A percentile compares a stretch with the other conserved stretches of the same genome.
Conservation (phyloP, 257 asterid genomes). For the Scutellaria barbata region DNA sequence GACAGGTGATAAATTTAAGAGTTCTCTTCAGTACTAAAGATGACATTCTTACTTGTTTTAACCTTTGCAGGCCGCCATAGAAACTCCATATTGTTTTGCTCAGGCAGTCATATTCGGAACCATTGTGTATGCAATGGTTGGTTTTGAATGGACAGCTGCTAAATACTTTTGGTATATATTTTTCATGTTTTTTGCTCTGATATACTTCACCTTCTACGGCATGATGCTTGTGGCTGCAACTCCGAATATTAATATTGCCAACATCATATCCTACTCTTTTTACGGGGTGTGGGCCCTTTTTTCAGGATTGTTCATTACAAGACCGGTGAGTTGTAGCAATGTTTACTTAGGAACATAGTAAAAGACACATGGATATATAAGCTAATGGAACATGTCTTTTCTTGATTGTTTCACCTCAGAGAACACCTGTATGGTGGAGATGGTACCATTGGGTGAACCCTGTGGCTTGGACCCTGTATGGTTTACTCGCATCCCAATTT, state of each 20-base stretch:
- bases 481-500: slow-evolving; percentile 34
- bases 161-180: slow-evolving; percentile 41
- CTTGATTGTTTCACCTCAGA: slow-evolving; percentile 6
- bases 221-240: slow-evolving; percentile 39
- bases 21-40: background rate
- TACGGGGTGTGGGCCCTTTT: slow-evolving; percentile 40
- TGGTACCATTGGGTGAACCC: slow-evolving; percentile 44
- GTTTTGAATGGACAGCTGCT: slow-evolving; percentile 42
- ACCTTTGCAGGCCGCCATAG: slow-evolving; percentile 35
- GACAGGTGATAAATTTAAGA: slow-evolving; percentile 37
- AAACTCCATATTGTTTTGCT: slow-evolving; percentile 40
- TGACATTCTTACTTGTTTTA: background rate
- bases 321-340: slow-evolving; percentile 35
- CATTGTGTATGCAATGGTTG: slow-evolving; percentile 47
- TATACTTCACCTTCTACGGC: slow-evolving; percentile 41
- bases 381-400: background rate
- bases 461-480: slow-evolving; percentile 41
- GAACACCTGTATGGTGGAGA: slow-evolving; percentile 46
- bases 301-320: slow-evolving; percentile 36
- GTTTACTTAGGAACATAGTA: background rate
- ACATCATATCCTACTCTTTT: slow-evolving; percentile 25
- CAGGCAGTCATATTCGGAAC: slow-evolving; percentile 38
- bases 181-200: slow-evolving; percentile 34
- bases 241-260: slow-evolving; percentile 33
- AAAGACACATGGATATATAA: background rate